Conservation (phyloP, 345 rosid species). For the Abelmoschus esculentus region DNA sequence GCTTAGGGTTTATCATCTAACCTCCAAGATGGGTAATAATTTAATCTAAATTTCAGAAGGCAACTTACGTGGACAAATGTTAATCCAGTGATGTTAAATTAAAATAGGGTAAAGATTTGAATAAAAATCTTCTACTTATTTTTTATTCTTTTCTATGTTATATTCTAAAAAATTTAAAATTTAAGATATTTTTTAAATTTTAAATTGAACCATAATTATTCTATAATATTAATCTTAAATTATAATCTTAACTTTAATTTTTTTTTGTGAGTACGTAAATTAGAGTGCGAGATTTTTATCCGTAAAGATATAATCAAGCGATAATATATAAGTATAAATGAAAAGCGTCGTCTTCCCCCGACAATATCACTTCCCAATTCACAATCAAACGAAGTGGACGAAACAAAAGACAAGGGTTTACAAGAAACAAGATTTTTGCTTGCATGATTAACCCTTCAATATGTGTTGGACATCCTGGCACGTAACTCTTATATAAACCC, state of each 20-base stretch:
- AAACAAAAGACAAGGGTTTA: conserved; percentile 30
- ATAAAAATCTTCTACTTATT: too few species aligned
- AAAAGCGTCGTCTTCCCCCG: conserved; percentile 24
- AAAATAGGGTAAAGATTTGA: conserved; percentile 2
- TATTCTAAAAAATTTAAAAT: too few species aligned
- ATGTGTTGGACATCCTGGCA: conserved; percentile 34
- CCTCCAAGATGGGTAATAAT: background rate
- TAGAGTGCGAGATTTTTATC: too few species aligned
- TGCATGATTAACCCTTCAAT: conserved; percentile 12
- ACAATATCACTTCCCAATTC: conserved; percentile 16
- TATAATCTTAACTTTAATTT: too few species aligned
- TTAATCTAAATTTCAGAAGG: background rate
- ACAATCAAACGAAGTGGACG: conserved; percentile 11
- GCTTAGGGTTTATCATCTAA: background rate
- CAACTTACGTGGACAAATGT: background rate
- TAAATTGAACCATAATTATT: too few species aligned
- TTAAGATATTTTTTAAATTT: too few species aligned
- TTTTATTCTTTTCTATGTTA: too few species aligned
- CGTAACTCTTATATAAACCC: conserved; percentile 26
- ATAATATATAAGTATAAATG: background rate
- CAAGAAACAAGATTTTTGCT: conserved; percentile 29
- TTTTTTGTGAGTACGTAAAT: too few species aligned
- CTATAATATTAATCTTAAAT: too few species aligned
- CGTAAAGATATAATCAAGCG: conserved; percentile 15
- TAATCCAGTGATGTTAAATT: background rate